Conservation (phyloP, 257 asterid genomes). For the Penstemon davidsonii region DNA sequence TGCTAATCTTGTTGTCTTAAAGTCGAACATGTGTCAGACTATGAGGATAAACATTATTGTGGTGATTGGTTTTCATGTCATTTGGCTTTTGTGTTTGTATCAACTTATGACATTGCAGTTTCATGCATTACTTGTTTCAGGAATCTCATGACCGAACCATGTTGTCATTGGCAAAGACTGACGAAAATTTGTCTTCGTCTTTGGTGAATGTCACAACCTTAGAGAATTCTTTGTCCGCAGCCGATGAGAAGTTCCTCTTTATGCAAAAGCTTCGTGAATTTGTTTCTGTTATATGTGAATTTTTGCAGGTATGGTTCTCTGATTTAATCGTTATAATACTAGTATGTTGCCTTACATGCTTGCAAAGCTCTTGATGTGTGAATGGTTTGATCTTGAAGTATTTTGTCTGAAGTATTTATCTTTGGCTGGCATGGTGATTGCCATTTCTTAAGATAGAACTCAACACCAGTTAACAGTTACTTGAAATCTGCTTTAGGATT, state of each 20-base stretch:
- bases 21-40: neutral
- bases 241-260: slow-evolving; percentile 97
- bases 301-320: slow-evolving; percentile 85
- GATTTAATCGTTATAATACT: slow-evolving; percentile 27
- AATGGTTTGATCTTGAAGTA: neutral
- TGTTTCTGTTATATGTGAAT: slow-evolving; percentile 89
- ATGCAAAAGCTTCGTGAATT: slow-evolving; percentile 99
- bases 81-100: slow-evolving; percentile 11
- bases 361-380: slow-evolving; percentile 12
- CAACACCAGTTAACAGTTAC: too few species aligned
- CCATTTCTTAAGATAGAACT: too few species aligned
- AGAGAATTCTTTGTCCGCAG: slow-evolving; percentile 77
- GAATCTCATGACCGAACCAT: slow-evolving; percentile 72
- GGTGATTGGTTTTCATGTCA: neutral
- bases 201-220: slow-evolving; percentile 64
- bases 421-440: too few species aligned
- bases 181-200: slow-evolving; percentile 75
- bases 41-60: neutral
- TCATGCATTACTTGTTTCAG: slow-evolving; percentile 40
- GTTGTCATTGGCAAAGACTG: slow-evolving; percentile 59
- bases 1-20: slow-evolving; percentile 7
- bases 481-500: neutral
- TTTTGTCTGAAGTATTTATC: neutral
- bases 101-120: slow-evolving; percentile 3
- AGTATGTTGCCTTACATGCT: slow-evolving; percentile 20